Evolutionary conservation across 495 filamentous ascomycete genomes (phyloP).

Genomic region (Annulohypoxylon stygium): DNA sequence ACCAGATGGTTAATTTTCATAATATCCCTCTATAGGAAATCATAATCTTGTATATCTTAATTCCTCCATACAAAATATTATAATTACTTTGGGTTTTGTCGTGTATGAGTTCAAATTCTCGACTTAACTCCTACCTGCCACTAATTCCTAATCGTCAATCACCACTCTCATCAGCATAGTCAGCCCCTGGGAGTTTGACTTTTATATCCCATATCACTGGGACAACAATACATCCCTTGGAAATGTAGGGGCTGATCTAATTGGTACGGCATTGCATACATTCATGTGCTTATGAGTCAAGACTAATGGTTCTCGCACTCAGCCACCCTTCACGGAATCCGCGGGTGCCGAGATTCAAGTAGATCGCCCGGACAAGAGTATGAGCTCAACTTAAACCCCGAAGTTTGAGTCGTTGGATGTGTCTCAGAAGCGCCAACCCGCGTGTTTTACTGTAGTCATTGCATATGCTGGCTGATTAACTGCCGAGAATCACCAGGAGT

Average conservation of each 20-base stretch:
- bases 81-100: neutral
- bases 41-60: neutral
- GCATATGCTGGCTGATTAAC: neutral
- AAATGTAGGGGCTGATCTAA: slow-evolving; percentile 21
- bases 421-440: neutral
- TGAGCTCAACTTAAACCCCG: slow-evolving; percentile 33
- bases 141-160: neutral
- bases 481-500: neutral
- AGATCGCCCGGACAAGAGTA: slow-evolving; percentile 5
- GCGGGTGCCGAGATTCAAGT: slow-evolving; percentile 34
- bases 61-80: neutral
- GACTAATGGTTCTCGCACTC: slow-evolving; percentile 19
- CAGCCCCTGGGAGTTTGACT: neutral
- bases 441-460: neutral
- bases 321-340: slow-evolving; percentile 20
- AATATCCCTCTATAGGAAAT: neutral
- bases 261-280: slow-evolving; percentile 3
- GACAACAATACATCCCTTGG: neutral
- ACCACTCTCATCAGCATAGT: neutral
- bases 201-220: neutral
- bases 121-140: neutral
- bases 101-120: neutral
- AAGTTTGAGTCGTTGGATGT: neutral
- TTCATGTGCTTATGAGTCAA: neutral
- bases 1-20: neutral